phyloP scores from a whole-genome alignment of 495 filamentous ascomycete species.

The Cetradonia linearis region DNA sequence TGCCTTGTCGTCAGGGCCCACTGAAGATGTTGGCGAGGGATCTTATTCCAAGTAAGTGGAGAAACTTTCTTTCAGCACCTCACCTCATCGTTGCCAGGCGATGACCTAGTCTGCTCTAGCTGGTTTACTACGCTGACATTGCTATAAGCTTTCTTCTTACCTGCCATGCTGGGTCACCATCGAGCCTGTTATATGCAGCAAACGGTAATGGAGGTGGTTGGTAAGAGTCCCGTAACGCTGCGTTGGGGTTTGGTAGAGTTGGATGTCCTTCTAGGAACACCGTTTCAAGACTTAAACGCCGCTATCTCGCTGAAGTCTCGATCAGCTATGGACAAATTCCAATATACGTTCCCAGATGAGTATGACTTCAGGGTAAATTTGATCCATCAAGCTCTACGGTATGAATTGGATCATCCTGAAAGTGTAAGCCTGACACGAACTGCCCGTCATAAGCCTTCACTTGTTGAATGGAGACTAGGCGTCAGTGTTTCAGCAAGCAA shows the following conservation, averaged over 20 bases:
- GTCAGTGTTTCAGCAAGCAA: neutral
- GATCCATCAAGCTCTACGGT: neutral
- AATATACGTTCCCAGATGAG: neutral
- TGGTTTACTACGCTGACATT: neutral
- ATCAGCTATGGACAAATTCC: neutral
- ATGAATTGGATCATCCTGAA: neutral
- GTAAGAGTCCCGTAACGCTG: neutral
- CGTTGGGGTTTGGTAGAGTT: neutral
- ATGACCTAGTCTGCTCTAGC: neutral
- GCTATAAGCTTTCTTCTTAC: neutral
- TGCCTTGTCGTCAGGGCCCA: neutral
- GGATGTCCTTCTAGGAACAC: neutral
- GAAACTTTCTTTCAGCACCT: neutral
- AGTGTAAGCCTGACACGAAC: neutral
- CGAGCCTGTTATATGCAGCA: neutral
- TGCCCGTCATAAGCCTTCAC: neutral
- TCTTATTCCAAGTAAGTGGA: neutral
- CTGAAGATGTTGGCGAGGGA: neutral
- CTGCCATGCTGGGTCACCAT: neutral
- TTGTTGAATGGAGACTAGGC: neutral
- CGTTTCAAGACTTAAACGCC: neutral
- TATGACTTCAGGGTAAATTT: neutral
- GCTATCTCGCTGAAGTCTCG: neutral
- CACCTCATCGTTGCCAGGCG: neutral
- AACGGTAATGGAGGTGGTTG: neutral